Percentiles rank a stretch among this genome's conserved stretches.
phyloP scores from a whole-genome alignment of 2,329 filamentous ascomycete species.

The Cordyceps cicadae region DNA sequence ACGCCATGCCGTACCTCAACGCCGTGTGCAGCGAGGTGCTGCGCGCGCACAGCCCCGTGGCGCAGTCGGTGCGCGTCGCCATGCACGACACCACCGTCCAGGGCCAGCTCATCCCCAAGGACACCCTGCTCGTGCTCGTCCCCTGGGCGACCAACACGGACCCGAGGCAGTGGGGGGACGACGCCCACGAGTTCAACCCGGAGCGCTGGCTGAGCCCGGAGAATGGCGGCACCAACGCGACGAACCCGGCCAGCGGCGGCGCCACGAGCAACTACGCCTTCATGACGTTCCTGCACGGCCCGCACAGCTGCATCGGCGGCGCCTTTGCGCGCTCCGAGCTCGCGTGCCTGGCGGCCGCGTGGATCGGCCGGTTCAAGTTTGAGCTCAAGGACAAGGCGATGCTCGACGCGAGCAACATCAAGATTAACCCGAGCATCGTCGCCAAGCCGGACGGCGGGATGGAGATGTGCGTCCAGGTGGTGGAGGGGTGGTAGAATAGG shows the following conservation, averaged over 20 bases:
- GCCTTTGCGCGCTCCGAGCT: constrained; percentile 11
- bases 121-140: constrained; percentile 26
- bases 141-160: constrained; percentile 24
- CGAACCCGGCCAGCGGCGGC: constrained; percentile 13
- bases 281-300: constrained; percentile 17
- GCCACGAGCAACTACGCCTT: constrained; percentile 23
- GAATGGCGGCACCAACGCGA: constrained; percentile 13
- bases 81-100: constrained; percentile 24
- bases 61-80: constrained; percentile 25
- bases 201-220: constrained; percentile 27
- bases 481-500: constrained; percentile 11
- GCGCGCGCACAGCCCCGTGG: constrained; percentile 31
- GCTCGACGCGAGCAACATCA: constrained; percentile 10
- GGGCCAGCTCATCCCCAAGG: constrained; percentile 27
- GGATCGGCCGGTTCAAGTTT: constrained; percentile 12
- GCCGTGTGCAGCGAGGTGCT: constrained; percentile 50
- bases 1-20: constrained; percentile 69
- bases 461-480: constrained; percentile 12
- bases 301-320: constrained; percentile 13
- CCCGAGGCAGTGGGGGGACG: constrained; percentile 26
- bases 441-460: constrained; percentile 15
- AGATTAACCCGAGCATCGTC: constrained; percentile 12
- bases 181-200: constrained; percentile 28
- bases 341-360: constrained; percentile 10
- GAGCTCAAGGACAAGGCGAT: constrained; percentile 11